Evolutionary conservation across 805 yeast species (phyloP).

Genomic region (Candida hungchunana): DNA sequence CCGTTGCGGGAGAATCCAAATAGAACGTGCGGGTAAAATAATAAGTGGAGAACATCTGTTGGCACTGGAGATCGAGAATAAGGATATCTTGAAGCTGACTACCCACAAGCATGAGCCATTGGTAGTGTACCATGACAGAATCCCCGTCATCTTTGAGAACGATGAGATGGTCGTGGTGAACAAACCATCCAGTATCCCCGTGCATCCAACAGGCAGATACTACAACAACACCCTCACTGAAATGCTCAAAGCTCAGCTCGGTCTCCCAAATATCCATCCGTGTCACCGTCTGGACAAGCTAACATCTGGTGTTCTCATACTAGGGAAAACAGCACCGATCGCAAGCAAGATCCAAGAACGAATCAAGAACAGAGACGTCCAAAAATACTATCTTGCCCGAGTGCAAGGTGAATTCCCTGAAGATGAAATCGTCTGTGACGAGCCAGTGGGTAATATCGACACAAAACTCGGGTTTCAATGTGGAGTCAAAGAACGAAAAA

Average conservation of each 20-base stretch:
- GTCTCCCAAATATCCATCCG: constrained; percentile 31
- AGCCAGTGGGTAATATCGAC: constrained; percentile 66
- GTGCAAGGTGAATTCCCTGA: constrained; percentile 82
- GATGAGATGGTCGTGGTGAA: constrained; percentile 76
- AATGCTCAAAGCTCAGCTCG: constrained; percentile 64
- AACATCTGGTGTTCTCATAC: constrained; percentile 90
- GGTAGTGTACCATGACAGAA: constrained; percentile 28
- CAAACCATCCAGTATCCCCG: constrained; percentile 92
- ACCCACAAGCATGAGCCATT: constrained; percentile 84
- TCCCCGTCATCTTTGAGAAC: constrained; percentile 31
- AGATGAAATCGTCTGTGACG: constrained; percentile 51
- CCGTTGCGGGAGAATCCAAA: constrained; percentile 5
- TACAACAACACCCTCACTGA: constrained; percentile 75
- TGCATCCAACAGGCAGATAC: constrained; percentile 90
- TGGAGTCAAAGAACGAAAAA: constrained; percentile 40
- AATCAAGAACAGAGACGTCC: constrained; percentile 62
- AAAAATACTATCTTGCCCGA: constrained; percentile 79
- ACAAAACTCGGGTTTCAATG: constrained; percentile 64
- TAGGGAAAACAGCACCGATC: constrained; percentile 12
- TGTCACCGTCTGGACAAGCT: constrained; percentile 87
- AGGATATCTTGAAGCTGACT: constrained; percentile 29
- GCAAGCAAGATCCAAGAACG: constrained; percentile 55
- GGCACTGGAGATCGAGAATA: constrained; percentile 23
- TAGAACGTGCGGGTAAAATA: constrained; percentile 6
- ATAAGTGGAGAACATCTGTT: constrained; percentile 6